A percentile compares a stretch with the other conserved stretches of the same genome.
phyloP scores from a whole-genome alignment of 1,284 basidiomycete species.

The Meira nashicola region DNA sequence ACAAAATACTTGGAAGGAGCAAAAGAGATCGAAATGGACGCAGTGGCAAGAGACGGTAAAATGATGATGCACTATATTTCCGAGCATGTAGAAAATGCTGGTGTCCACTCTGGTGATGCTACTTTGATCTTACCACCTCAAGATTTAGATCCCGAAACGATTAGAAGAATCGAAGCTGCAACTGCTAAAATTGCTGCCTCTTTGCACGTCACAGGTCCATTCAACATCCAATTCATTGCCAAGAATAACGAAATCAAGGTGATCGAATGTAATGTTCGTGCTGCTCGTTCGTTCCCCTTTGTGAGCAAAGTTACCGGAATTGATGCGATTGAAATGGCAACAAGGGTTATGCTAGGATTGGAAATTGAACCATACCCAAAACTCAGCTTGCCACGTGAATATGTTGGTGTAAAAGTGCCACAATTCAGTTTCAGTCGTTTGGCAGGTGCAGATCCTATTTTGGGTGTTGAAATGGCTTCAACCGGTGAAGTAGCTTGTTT shows the following conservation, averaged over 20 bases:
- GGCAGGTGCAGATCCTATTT: slow-evolving; percentile 90
- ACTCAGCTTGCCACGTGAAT: slow-evolving; percentile 76
- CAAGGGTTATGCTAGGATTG: slow-evolving; percentile 91
- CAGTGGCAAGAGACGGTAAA: slow-evolving; percentile 91
- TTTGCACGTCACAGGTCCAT: slow-evolving; percentile 96
- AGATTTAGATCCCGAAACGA: slow-evolving; percentile 92
- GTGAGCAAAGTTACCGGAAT: slow-evolving; percentile 96
- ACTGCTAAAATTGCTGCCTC: slow-evolving; percentile 89
- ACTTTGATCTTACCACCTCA: slow-evolving; percentile 96
- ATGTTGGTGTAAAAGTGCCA: slow-evolving; percentile 96
- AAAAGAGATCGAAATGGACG: slow-evolving; percentile 99
- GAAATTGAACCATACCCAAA: slow-evolving; percentile 88
- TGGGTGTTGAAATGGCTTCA: slow-evolving; percentile 99
- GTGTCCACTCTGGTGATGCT: slow-evolving; percentile 94
- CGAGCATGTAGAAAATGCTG: slow-evolving; percentile 98
- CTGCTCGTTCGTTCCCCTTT: slow-evolving; percentile 97
- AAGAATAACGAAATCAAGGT: slow-evolving; percentile 99
- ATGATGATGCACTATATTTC: slow-evolving; percentile 99
- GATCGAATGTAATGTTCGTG: slow-evolving; percentile 97
- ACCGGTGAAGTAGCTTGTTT: slow-evolving; percentile 99
- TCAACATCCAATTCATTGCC: slow-evolving; percentile 99
- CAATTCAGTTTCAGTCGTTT: slow-evolving; percentile 96
- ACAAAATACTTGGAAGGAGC: slow-evolving; percentile 99
- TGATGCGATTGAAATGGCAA: slow-evolving; percentile 96
- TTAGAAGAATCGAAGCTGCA: slow-evolving; percentile 90